Evolutionary conservation across 495 filamentous ascomycete genomes (phyloP).

Genomic region (Podospora tetraspora): DNA sequence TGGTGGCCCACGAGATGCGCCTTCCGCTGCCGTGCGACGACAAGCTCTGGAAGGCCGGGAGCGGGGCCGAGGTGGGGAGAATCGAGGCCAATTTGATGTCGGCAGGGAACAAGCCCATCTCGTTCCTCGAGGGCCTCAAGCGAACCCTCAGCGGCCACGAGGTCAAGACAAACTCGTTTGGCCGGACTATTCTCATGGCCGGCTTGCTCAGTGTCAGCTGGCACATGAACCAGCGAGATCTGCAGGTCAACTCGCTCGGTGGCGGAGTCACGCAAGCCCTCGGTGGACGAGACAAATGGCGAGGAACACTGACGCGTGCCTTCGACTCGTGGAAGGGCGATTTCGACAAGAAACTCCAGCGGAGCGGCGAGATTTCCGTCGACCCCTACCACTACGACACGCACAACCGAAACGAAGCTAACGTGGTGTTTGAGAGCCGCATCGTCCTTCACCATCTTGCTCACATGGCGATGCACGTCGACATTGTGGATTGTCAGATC

Average conservation of each 20-base stretch:
- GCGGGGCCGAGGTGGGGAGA: conserved; percentile 77
- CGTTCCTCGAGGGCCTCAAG: conserved; percentile 89
- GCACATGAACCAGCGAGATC: conserved; percentile 96
- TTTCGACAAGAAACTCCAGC: conserved; percentile 73
- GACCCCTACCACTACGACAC: conserved; percentile 44
- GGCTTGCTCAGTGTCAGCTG: conserved; percentile 89
- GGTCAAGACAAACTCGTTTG: conserved; percentile 91
- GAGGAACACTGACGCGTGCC: conserved; percentile 75
- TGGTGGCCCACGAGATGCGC: conserved; percentile 95
- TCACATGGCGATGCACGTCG: conserved; percentile 97
- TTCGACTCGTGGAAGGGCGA: conserved; percentile 95
- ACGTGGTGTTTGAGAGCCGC: conserved; percentile 77
- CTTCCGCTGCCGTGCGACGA: conserved; percentile 92
- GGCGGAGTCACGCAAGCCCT: conserved; percentile 68
- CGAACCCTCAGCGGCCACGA: conserved; percentile 79
- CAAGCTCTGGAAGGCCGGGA: conserved; percentile 87
- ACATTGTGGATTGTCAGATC: conserved; percentile 95
- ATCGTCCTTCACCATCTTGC: conserved; percentile 89
- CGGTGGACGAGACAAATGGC: conserved; percentile 89
- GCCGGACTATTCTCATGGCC: conserved; percentile 92
- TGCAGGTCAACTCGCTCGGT: conserved; percentile 86
- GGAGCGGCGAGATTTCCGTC: conserved; percentile 37
- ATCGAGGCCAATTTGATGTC: conserved; percentile 78
- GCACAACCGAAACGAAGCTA: conserved; percentile 53
- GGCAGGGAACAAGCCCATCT: conserved; percentile 77